Conservation (phyloP, 2,329 filamentous ascomycete species). For the Cladosporium phlei region DNA sequence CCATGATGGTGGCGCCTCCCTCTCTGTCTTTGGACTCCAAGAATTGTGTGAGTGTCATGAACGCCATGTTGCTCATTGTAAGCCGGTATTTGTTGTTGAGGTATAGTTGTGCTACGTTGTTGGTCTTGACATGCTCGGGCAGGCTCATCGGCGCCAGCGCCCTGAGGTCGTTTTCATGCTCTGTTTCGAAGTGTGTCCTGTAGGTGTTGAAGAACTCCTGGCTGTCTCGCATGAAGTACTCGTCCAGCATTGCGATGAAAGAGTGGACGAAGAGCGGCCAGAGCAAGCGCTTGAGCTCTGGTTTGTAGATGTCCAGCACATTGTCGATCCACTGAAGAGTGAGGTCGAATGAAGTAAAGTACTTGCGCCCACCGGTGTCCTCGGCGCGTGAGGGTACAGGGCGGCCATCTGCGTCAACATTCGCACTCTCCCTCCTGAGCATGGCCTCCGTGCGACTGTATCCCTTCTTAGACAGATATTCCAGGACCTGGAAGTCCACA, state of each 20-base stretch:
- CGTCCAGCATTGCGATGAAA: conserved; percentile 71
- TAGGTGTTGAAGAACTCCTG: conserved; percentile 68
- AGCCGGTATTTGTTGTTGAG: conserved; percentile 82
- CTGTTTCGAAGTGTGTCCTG: conserved; percentile 64
- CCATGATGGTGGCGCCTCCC: conserved; percentile 72
- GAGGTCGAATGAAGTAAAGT: conserved; percentile 60
- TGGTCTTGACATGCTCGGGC: conserved; percentile 72
- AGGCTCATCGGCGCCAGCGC: conserved; percentile 68
- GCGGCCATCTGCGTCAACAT: conserved; percentile 74
- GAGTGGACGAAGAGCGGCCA: conserved; percentile 96
- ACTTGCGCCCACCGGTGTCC: conserved; percentile 69
- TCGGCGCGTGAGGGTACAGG: conserved; percentile 63
- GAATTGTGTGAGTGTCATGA: conserved; percentile 77
- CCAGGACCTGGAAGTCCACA: conserved; percentile 61
- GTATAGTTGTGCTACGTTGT: conserved; percentile 74
- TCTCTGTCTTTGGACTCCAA: conserved; percentile 80
- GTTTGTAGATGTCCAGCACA: conserved; percentile 90
- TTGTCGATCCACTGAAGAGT: conserved; percentile 72
- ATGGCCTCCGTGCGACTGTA: conserved; percentile 90
- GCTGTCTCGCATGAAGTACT: conserved; percentile 67
- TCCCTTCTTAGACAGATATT: conserved; percentile 92
- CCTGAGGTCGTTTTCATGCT: conserved; percentile 76
- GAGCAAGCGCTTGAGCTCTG: conserved; percentile 78
- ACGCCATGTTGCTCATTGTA: conserved; percentile 80
- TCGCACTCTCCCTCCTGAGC: conserved; percentile 82